Evolutionary conservation across 176 grass and related monocot genomes (phyloP), one percentile per base, ranked within the genome.

Genomic region (Echinochloa phyllopogon): DNA sequence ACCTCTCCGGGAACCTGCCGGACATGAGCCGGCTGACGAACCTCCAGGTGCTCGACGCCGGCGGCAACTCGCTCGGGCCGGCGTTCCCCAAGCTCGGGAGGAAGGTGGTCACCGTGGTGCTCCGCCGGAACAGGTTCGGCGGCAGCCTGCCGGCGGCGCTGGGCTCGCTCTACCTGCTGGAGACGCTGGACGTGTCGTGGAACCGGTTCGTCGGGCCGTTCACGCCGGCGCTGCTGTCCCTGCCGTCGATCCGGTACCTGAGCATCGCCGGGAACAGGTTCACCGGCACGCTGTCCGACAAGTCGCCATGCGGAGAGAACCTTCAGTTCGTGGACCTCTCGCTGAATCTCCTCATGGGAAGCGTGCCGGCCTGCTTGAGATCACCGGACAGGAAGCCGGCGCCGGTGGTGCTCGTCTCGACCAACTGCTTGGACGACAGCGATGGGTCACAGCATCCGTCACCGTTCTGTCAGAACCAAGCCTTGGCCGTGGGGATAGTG

Each of bases 161-260:
- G 16, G 64, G 23, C 58, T 80, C 86, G 0, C 92, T 81, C 17
- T 92, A 92, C 87, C 87, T 96, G 61, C 88, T 99, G 12, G 89
- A 96, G 81, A 60, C 42, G 27, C 77, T 99, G 49, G 93, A 99
- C 76, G 76, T 99, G 23, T 99, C 96, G 6, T 94, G 62, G 47
- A 99, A 99, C 87, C 66, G 73, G 45, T 99, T 96, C 25, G 90
- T 95, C 10, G 93, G 96, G 0, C 93, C 91, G 13, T 99, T 99
- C 83, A 25, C 78, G 52, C 68, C 88, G 37, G 85, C 89, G 47
- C 69, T 99, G 64, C 78, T 99, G 7, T 94, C 93, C 44, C 86
- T 99, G 41, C 93, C 96, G 69, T 87, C 89, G 33, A 88, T 99
- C 40, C 85, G 16, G 44, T 88, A 92, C 71, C 84, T 99, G 17